phyloP scores from a whole-genome alignment of 495 filamentous ascomycete genomes.

The Penicillium cinerascens region DNA sequence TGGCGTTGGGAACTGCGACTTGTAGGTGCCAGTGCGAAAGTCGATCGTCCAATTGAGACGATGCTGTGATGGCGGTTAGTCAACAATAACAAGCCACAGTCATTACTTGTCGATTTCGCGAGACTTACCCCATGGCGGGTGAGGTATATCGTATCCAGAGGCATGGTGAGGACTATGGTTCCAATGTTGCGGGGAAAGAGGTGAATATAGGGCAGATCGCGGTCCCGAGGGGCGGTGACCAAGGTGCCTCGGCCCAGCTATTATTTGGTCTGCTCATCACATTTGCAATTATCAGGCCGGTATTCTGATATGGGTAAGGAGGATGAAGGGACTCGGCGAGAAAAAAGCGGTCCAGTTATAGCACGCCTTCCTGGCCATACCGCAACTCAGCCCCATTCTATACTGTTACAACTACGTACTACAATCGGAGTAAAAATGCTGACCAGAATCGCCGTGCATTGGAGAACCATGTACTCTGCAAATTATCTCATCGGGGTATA shows the following conservation, averaged over 20 bases:
- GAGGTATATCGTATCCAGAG: constrained; percentile 78
- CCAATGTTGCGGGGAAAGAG: constrained; percentile 17
- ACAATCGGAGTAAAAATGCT: constrained; percentile 10
- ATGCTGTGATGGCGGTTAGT: constrained; percentile 53
- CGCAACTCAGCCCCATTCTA: too few relatives aligned
- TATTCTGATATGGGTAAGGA: not conserved
- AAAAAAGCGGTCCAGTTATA: too few relatives aligned
- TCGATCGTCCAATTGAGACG: constrained; percentile 87
- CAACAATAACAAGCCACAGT: not conserved
- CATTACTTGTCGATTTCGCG: not conserved
- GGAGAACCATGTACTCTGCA: constrained; percentile 28
- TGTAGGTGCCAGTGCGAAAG: constrained; percentile 69
- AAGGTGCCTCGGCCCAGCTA: constrained; percentile 14
- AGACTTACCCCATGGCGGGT: constrained; percentile 77
- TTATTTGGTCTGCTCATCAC: not conserved
- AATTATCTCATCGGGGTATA: constrained; percentile 24
- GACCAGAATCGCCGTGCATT: constrained; percentile 27
- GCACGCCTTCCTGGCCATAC: too few relatives aligned
- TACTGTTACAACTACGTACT: not conserved
- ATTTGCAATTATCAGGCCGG: not conserved
- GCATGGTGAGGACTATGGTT: constrained; percentile 26
- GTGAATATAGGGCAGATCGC: constrained; percentile 18
- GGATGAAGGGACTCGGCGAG: not conserved
- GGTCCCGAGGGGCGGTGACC: constrained; percentile 18
- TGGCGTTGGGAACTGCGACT: constrained; percentile 63